phyloP scores from a whole-genome alignment of 1,284 basidiomycete genomes.

The Boletus sp. region DNA sequence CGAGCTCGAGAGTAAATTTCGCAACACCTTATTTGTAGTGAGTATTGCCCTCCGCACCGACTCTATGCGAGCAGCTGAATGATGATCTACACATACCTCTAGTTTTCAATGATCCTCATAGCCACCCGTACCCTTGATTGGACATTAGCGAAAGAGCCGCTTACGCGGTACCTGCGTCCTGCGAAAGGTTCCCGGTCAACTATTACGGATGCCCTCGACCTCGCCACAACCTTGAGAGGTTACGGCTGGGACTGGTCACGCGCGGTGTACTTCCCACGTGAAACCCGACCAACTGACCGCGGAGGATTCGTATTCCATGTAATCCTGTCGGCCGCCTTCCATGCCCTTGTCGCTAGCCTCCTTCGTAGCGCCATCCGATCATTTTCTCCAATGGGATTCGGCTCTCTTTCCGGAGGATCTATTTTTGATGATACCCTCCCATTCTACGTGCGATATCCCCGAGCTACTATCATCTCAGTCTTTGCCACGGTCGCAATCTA shows the following conservation, averaged over 20 bases:
- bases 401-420: conserved; percentile 39
- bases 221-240: conserved; percentile 46
- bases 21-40: conserved; percentile 39
- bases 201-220: conserved; percentile 43
- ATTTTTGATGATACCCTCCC: conserved; percentile 47
- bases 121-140: conserved; percentile 21
- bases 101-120: conserved; percentile 15
- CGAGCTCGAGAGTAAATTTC: conserved; percentile 34
- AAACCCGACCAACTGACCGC: conserved; percentile 37
- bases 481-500: conserved; percentile 40
- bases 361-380: conserved; percentile 40
- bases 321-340: conserved; percentile 33
- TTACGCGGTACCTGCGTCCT: conserved; percentile 7
- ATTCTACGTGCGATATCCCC: conserved; percentile 36
- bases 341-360: conserved; percentile 39
- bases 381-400: conserved; percentile 31
- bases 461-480: conserved; percentile 39
- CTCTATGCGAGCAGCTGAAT: neutral
- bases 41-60: conserved; percentile 4
- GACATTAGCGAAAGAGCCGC: conserved; percentile 8
- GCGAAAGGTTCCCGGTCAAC: neutral
- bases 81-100: neutral
- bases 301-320: conserved; percentile 37
- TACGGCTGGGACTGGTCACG: conserved; percentile 43
- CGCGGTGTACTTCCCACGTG: conserved; percentile 39